Percentiles rank a stretch among this genome's conserved stretches.
Conservation (phyloP, 495 filamentous ascomycete genomes). For the Astrothelium subdiscretum region DNA sequence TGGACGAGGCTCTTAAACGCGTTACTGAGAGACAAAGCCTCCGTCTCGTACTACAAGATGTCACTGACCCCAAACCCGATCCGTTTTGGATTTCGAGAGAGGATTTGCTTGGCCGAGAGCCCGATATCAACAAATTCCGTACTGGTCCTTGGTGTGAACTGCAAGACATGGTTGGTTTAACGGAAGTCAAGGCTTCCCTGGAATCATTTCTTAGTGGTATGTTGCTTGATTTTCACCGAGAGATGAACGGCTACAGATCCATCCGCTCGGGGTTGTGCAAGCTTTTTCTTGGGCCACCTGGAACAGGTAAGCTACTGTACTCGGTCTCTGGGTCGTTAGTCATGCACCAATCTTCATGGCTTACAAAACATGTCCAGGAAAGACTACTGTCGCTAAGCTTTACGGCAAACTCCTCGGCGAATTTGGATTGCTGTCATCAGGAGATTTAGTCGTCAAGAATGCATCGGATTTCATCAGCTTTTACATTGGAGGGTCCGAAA, state of each 20-base stretch:
- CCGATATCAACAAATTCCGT: neutral
- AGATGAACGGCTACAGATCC: neutral
- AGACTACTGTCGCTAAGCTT: slow-evolving; percentile 57
- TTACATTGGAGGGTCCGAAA: slow-evolving; percentile 48
- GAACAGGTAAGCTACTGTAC: neutral
- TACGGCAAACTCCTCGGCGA: slow-evolving; percentile 68
- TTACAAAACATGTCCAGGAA: slow-evolving; percentile 48
- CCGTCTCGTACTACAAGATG: neutral
- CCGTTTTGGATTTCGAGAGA: neutral
- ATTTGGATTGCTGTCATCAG: slow-evolving; percentile 32
- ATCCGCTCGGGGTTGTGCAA: neutral
- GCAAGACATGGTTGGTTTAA: neutral
- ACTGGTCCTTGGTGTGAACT: neutral
- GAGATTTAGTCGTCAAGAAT: slow-evolving; percentile 30
- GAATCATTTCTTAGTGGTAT: neutral
- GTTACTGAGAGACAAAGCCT: neutral
- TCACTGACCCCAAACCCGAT: neutral
- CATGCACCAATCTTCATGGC: neutral
- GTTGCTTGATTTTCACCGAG: neutral
- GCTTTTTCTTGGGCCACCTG: neutral
- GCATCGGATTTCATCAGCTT: slow-evolving; percentile 30
- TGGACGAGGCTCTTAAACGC: neutral
- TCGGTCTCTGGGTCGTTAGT: neutral
- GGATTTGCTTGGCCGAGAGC: neutral
- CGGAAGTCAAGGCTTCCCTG: neutral